Evolutionary conservation across 768 basidiomycete genomes (phyloP), one percentile per base, ranked within the genome.

Genomic region (Termitomyces titanicus): DNA sequence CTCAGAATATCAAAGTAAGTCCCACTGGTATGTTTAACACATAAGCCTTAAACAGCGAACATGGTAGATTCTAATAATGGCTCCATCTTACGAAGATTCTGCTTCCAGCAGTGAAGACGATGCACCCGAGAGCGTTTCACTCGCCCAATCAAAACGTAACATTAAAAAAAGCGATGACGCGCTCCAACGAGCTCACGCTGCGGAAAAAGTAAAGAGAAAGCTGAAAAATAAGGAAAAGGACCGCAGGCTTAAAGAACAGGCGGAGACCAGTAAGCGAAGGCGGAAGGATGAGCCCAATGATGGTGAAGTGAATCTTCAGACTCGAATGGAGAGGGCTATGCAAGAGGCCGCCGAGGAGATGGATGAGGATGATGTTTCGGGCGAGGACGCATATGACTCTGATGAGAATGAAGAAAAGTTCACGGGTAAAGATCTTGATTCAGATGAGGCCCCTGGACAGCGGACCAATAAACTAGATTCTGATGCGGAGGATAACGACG

Each of bases 381-480:
- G 63, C 5, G 64, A 62, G 12, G 70, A 64, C n/a, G 72, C 62
- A 5, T 63, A 56, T n/a, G 63, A 54, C 15, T 68, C 55, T 3
- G 63, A 45, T 18, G 42, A 63, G 31, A 64, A 31, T 31, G 50
- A 63, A 29, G 70, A 62, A 1, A 63, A 61, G 17, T 60, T 59
- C 33, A 60, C 59, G 45, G 70, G 62, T 20, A 61, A 63, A 20
- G 65, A 62, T 25, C 62, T 42, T 3, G 60, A 55, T 47, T 52
- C 55, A 15, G 63, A 66, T 0, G 63, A 60, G 0, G 59, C 63
- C 24, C 51, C 29, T 17, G 53, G 48, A 29, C 37, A 39, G 22
- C 51, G 44, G 18, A 59, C 17, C n/a, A 34, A 38, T 48, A 9
- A 35, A 35, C 8, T 48, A 11, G 22, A 45, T 57, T 51, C 47